Conservation (phyloP, 495 filamentous ascomycete species). For the Talaromyces liani region DNA sequence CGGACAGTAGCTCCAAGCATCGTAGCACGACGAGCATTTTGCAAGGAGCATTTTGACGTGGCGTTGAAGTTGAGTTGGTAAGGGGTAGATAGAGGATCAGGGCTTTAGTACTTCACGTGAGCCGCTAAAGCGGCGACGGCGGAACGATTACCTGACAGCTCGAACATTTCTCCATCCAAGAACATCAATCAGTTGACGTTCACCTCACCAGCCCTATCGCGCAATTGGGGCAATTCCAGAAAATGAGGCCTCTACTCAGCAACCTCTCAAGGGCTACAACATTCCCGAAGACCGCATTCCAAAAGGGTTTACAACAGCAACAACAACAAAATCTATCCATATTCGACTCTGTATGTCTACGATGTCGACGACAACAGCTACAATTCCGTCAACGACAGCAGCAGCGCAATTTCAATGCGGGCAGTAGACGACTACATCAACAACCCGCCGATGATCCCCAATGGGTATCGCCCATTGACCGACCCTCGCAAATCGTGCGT, state of each 20-base stretch:
- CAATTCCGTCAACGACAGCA: slow-evolving; percentile 12
- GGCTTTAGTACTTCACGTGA: neutral
- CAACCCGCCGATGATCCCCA: slow-evolving; percentile 53
- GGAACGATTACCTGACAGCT: neutral
- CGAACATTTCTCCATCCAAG: too few species aligned
- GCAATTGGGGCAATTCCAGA: neutral
- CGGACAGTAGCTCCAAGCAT: too few species aligned
- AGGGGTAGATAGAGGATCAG: too few species aligned
- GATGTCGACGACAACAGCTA: slow-evolving; percentile 20
- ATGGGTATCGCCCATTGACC: slow-evolving; percentile 79
- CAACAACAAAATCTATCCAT: neutral
- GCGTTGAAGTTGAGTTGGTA: too few species aligned
- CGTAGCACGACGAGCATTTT: too few species aligned
- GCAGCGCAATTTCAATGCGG: slow-evolving; percentile 24
- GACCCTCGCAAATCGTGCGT: slow-evolving; percentile 70
- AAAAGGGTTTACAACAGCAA: neutral
- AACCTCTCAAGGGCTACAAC: neutral
- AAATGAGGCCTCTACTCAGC: neutral
- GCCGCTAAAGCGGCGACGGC: neutral
- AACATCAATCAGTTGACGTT: too few species aligned
- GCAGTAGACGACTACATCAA: neutral
- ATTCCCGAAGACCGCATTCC: neutral
- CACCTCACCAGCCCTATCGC: neutral
- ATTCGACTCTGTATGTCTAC: slow-evolving; percentile 20
- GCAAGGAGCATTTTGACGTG: too few species aligned